A percentile compares a stretch with the other conserved stretches of the same genome.
Evolutionary conservation across 2,329 filamentous ascomycete species (phyloP).

Genomic region (Colletotrichum brevisporum): DNA sequence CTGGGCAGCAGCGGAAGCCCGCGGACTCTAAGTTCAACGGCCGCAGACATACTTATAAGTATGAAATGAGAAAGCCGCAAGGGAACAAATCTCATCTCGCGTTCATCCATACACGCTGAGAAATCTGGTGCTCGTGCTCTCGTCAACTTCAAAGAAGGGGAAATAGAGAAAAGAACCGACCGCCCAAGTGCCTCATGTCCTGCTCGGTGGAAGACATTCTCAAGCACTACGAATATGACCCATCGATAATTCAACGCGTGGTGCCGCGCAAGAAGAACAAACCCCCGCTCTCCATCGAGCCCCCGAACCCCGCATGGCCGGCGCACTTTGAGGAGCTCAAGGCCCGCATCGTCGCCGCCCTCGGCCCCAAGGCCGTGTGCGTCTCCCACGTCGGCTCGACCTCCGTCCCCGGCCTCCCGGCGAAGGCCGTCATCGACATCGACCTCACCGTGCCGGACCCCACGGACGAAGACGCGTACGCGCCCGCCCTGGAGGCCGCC

Average conservation of each 20-base stretch:
- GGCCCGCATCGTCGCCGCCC: slow-evolving; percentile 51
- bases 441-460: slow-evolving; percentile 61
- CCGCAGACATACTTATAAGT: neutral
- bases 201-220: slow-evolving; percentile 46
- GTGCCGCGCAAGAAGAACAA: slow-evolving; percentile 44
- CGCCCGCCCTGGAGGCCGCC: slow-evolving; percentile 55
- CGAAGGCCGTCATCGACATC: slow-evolving; percentile 67
- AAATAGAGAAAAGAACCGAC: no score
- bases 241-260: slow-evolving; percentile 44
- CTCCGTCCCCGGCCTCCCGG: slow-evolving; percentile 62
- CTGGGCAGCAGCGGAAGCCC: neutral
- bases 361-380: slow-evolving; percentile 51
- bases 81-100: neutral
- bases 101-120: neutral
- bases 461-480: slow-evolving; percentile 58
- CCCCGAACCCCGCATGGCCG: slow-evolving; percentile 56
- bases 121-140: no score
- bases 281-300: slow-evolving; percentile 49
- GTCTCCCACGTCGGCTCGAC: slow-evolving; percentile 66
- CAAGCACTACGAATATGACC: slow-evolving; percentile 45
- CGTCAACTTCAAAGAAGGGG: no score
- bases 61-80: neutral
- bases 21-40: neutral
- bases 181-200: slow-evolving; percentile 4
- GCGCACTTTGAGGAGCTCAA: slow-evolving; percentile 48